phyloP scores from a whole-genome alignment of 768 basidiomycete genomes.

The Russula earlei region DNA sequence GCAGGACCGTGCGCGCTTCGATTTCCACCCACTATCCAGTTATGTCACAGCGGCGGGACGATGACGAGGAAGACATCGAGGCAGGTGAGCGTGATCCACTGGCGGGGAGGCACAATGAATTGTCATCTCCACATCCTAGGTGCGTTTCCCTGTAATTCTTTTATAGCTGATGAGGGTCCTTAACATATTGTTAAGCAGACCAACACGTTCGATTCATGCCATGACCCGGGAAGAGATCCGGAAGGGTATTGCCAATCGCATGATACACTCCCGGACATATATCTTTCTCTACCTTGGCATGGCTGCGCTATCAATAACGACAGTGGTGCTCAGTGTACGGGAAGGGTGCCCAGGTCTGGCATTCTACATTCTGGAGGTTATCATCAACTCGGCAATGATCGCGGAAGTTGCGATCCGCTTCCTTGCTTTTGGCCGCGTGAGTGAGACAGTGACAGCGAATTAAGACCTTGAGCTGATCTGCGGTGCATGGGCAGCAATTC shows the following conservation, averaged over 20 bases:
- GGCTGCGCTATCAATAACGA: slow-evolving; percentile 80
- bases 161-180: slow-evolving; percentile 8
- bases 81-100: slow-evolving; percentile 27
- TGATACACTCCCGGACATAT: slow-evolving; percentile 81
- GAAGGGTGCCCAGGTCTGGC: slow-evolving; percentile 81
- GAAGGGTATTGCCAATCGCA: slow-evolving; percentile 79
- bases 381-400: slow-evolving; percentile 89
- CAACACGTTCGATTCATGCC: slow-evolving; percentile 75
- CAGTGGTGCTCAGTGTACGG: slow-evolving; percentile 71
- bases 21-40: neutral
- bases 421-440: slow-evolving; percentile 84
- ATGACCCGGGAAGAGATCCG: slow-evolving; percentile 77
- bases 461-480: neutral
- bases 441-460: slow-evolving; percentile 25
- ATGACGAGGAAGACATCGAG: slow-evolving; percentile 26
- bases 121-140: slow-evolving; percentile 18
- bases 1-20: neutral
- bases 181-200: slow-evolving; percentile 31
- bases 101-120: slow-evolving; percentile 16
- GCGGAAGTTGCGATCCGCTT: slow-evolving; percentile 86
- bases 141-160: slow-evolving; percentile 21
- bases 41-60: slow-evolving; percentile 23
- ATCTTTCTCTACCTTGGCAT: slow-evolving; percentile 83
- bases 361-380: slow-evolving; percentile 83
- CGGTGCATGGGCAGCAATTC: slow-evolving; percentile 60